phyloP scores from a whole-genome alignment of 2,329 filamentous ascomycete species.

The Penicillium sp. region DNA sequence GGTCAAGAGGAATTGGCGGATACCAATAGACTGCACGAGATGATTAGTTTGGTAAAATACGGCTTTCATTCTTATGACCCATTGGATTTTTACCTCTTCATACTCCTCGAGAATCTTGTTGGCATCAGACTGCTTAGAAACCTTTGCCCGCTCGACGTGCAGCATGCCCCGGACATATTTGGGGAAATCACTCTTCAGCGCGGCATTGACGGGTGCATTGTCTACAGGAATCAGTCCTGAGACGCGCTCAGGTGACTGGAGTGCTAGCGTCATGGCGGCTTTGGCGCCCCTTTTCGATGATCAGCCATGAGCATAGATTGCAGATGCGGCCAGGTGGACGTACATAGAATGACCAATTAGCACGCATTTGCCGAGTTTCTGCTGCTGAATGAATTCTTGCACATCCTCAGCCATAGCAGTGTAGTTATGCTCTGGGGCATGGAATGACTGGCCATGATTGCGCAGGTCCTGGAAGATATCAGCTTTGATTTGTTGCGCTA shows the following conservation, averaged over 20 bases:
- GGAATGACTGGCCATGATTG: slow-evolving; percentile 90
- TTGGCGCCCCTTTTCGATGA: slow-evolving; percentile 72
- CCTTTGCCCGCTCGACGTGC: slow-evolving; percentile 66
- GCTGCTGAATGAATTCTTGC: slow-evolving; percentile 69
- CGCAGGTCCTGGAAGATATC: slow-evolving; percentile 68
- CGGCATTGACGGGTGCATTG: slow-evolving; percentile 83
- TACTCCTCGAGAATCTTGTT: slow-evolving; percentile 74
- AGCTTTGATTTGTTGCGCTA: background rate
- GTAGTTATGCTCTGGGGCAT: slow-evolving; percentile 75
- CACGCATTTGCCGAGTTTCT: slow-evolving; percentile 67
- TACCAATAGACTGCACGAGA: slow-evolving; percentile 57
- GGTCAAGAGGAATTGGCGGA: slow-evolving; percentile 88
- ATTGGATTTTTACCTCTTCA: slow-evolving; percentile 56
- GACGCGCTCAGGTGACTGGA: slow-evolving; percentile 66
- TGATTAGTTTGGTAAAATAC: background rate
- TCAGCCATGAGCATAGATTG: background rate
- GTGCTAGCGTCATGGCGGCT: slow-evolving; percentile 81
- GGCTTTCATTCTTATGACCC: too few relatives aligned
- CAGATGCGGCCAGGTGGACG: slow-evolving; percentile 23
- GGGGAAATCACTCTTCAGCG: slow-evolving; percentile 70
- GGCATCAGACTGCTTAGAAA: slow-evolving; percentile 72
- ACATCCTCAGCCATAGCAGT: slow-evolving; percentile 78
- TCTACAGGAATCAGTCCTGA: slow-evolving; percentile 78
- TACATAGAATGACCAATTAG: slow-evolving; percentile 94
- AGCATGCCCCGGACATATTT: slow-evolving; percentile 84